phyloP scores from a whole-genome alignment of 2,329 filamentous ascomycete genomes.

The Venturia effusa region DNA sequence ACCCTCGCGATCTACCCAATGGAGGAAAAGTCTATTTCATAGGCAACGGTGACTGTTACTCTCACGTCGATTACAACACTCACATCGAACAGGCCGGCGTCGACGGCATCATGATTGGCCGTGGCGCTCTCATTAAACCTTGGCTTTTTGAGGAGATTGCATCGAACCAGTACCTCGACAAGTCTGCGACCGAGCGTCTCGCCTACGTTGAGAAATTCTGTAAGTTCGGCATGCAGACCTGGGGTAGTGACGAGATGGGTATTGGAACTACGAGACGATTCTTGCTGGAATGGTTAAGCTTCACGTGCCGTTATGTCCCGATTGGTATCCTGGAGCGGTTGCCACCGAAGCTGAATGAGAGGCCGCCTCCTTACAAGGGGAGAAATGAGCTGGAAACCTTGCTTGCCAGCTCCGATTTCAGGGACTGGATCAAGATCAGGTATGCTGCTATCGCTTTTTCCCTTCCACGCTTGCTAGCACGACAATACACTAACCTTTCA shows the following conservation, averaged over 20 bases:
- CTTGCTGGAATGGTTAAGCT: constrained; percentile 91
- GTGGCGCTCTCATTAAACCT: constrained; percentile 90
- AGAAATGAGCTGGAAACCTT: constrained; percentile 90
- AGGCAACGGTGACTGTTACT: constrained; percentile 94
- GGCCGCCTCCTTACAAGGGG: constrained; percentile 73
- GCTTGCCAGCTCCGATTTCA: constrained; percentile 80
- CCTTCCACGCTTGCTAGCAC: not conserved
- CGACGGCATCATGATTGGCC: constrained; percentile 94
- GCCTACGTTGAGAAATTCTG: constrained; percentile 80
- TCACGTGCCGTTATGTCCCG: constrained; percentile 83
- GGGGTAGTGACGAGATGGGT: constrained; percentile 92
- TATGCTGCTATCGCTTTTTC: constrained; percentile 33
- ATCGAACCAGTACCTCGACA: constrained; percentile 87
- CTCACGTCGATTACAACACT: constrained; percentile 74
- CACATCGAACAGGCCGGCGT: constrained; percentile 69
- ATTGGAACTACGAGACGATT: constrained; percentile 86
- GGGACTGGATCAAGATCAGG: constrained; percentile 98
- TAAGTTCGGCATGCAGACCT: constrained; percentile 81
- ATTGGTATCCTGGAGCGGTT: constrained; percentile 79
- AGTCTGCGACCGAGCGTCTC: constrained; percentile 78
- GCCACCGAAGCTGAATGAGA: constrained; percentile 79
- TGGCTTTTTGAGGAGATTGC: constrained; percentile 98
- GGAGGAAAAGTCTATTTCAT: constrained; percentile 75
- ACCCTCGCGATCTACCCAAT: constrained; percentile 59
- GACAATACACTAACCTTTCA: not conserved